Percentiles rank a stretch among this genome's conserved stretches.
phyloP scores from a whole-genome alignment of 2,329 filamentous ascomycete genomes.

The Leptographium wingfieldii region DNA sequence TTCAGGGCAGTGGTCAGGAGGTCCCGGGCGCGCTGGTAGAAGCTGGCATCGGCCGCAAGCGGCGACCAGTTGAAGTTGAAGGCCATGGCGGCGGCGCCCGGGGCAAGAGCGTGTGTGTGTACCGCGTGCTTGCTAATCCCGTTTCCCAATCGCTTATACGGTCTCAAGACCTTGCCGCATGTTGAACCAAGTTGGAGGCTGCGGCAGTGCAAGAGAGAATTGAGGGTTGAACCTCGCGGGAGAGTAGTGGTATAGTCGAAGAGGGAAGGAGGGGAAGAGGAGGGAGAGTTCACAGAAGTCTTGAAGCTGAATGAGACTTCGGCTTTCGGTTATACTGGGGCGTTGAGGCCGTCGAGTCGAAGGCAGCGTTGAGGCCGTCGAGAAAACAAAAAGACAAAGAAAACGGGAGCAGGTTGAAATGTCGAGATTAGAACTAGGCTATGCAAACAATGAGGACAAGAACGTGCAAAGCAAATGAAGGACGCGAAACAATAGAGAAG shows the following conservation, averaged over 20 bases:
- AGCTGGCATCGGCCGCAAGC: slow-evolving; percentile 84
- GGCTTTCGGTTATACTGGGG: background rate
- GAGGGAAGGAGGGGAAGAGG: background rate
- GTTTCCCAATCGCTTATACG: background rate
- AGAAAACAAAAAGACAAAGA: background rate
- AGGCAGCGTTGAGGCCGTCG: background rate
- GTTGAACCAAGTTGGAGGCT: background rate
- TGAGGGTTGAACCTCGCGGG: background rate
- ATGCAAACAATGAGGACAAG: background rate
- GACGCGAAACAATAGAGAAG: background rate
- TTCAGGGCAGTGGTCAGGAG: slow-evolving; percentile 91
- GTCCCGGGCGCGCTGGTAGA: slow-evolving; percentile 82
- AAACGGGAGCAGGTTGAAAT: background rate
- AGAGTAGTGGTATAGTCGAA: background rate
- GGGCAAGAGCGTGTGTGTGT: background rate
- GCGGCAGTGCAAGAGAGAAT: background rate
- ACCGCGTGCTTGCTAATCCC: background rate
- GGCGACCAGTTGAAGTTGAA: slow-evolving; percentile 99
- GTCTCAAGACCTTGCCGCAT: background rate
- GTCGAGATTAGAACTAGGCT: background rate
- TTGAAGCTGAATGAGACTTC: background rate
- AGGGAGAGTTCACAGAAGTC: background rate
- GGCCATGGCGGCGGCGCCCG: slow-evolving; percentile 53
- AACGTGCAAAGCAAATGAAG: background rate
- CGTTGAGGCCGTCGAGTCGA: background rate